Evolutionary conservation across 2,329 filamentous ascomycete genomes (phyloP), one percentile per base, ranked within the genome.

Genomic region (Annulohypoxylon truncatum): DNA sequence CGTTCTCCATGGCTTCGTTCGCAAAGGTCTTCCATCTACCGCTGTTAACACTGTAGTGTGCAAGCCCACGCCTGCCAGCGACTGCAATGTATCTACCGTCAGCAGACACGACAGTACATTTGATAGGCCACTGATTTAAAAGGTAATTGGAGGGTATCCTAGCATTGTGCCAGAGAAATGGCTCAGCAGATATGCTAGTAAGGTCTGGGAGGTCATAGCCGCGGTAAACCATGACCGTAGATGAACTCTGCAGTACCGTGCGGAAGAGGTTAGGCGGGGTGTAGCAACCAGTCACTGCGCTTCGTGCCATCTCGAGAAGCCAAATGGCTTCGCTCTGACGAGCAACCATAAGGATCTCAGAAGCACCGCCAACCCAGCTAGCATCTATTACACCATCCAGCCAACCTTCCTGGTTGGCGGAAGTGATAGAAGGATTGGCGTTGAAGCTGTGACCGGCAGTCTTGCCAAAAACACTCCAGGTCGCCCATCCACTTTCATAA

Each of bases 401-500:
- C 93, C 95, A 98, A 46, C 87, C 85, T 75, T 99, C 95, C 26
- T 85, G 86, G 73, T 96, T 95, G 5, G 81, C 80, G 51, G 85
- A 81, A 2, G 90, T 88, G 35, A 93, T 82, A 1, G 81, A 79
- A 24, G 83, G 82, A 72, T 97, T 92, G 10, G 87, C 84, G 5
- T 86, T 84, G 77, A 98, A 98, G 75, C 93, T 97, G 72, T 89
- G 93, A 59, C 91, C 94, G 12, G 94, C 90, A 2, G 91, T 86
- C 78, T 97, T 97, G 31, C 96, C 96, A 79, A 97, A 99, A 35
- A 98, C 96, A 77, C 95, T 98, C 95, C 95, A 99, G 48, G 90
- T 95, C 3, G 92, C 91, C 96, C 96, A 99, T 0, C 96, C 96
- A 63, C 90, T 89, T 73, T 96, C 90, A 75, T 95, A 98, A 1